These are phyloP conservation scores for Vinca major DNA, from an alignment of 305 asterid genomes.

Conservation along the genomic window DNA sequence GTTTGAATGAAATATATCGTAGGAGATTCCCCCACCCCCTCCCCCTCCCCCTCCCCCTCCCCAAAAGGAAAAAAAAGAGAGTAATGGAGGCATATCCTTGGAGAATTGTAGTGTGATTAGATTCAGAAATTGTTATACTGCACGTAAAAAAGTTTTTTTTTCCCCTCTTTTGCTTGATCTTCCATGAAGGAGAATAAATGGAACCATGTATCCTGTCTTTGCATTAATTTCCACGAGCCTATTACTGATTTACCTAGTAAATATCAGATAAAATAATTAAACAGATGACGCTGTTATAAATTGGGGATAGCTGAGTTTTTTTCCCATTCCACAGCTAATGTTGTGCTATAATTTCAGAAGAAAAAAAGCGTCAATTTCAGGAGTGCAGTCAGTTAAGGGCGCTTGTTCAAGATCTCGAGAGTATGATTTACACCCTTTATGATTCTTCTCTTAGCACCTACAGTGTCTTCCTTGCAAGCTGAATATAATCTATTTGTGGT, in stretches of 20 bases:
- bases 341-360: slow-evolving; percentile 50
- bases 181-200: background rate
- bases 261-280: background rate
- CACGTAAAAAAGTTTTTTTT: background rate
- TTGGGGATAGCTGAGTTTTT: background rate
- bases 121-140: background rate
- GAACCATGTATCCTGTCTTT: background rate
- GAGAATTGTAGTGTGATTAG: background rate
- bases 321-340: background rate
- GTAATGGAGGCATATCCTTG: no score
- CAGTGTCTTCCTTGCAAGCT: background rate
- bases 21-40: background rate
- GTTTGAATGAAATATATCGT: background rate
- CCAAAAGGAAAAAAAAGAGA: no score
- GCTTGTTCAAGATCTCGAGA: slow-evolving; percentile 84
- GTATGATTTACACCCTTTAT: slow-evolving; percentile 33
- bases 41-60: no score
- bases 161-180: background rate
- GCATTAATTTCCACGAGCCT: background rate
- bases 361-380: slow-evolving; percentile 51
- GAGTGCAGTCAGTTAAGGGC: slow-evolving; percentile 74
- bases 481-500: background rate
- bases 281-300: background rate
- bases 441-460: slow-evolving; percentile 14
- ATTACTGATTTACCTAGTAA: background rate